Evolutionary conservation across 148 eudicot genomes (phyloP).

Genomic region (Rhododendron vialii): DNA sequence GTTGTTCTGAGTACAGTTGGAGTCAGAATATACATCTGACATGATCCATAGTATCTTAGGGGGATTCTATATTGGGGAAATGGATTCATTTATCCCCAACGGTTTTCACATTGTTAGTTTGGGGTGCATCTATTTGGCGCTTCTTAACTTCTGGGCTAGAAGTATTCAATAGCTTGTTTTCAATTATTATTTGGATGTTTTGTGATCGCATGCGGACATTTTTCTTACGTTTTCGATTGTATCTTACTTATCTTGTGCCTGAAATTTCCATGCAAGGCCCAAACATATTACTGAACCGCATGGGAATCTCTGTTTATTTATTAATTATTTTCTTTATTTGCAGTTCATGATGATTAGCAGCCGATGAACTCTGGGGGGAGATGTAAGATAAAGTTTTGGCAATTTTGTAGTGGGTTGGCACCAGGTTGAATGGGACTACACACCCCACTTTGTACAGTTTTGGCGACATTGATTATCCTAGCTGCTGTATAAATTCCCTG

Average conservation of each 20-base stretch:
- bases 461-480: background rate
- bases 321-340: background rate
- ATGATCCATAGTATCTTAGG: background rate
- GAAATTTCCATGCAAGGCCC: background rate
- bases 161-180: background rate
- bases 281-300: background rate
- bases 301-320: background rate
- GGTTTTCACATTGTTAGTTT: background rate
- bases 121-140: background rate
- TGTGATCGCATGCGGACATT: background rate
- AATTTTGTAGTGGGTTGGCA: conserved; percentile 3
- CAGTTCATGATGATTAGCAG: conserved; percentile 10
- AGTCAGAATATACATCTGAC: background rate
- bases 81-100: background rate
- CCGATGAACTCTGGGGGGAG: background rate
- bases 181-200: background rate
- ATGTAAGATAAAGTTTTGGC: background rate
- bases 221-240: background rate
- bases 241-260: background rate
- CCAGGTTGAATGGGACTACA: background rate
- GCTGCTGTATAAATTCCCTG: background rate
- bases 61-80: background rate
- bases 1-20: background rate
- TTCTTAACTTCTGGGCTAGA: background rate
- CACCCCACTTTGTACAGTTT: background rate